phyloP scores from a whole-genome alignment of 495 filamentous ascomycete species.

The Lasiosphaeriaceae sp. region DNA sequence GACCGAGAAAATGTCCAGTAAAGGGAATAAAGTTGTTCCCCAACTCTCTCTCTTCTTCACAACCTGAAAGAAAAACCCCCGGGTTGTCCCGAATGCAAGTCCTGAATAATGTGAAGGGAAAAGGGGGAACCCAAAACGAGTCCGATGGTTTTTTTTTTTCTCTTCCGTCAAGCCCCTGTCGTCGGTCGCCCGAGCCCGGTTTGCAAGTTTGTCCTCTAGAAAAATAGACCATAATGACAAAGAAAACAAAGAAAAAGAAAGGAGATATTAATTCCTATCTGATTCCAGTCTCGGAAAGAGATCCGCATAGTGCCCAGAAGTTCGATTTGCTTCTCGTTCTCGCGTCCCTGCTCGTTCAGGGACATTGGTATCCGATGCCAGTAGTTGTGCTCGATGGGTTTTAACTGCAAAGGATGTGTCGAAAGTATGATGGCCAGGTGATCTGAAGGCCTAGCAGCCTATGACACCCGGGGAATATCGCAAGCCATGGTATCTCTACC shows the following conservation, averaged over 20 bases:
- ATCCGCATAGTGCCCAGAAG: neutral
- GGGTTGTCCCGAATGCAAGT: constrained; percentile 1
- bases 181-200: constrained; percentile 36
- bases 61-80: neutral
- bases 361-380: neutral
- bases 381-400: neutral
- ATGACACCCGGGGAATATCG: too few relatives aligned
- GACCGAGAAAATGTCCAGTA: neutral
- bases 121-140: constrained; percentile 3
- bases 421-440: too few relatives aligned
- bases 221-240: constrained; percentile 2
- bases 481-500: constrained; percentile 4
- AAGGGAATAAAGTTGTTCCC: neutral
- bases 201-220: constrained; percentile 19
- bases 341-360: neutral
- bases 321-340: neutral
- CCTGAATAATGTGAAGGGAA: constrained; percentile 7
- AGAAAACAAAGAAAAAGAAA: constrained; percentile 15
- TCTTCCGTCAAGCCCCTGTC: constrained; percentile 12
- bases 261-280: neutral
- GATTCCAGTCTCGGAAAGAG: neutral
- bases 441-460: neutral
- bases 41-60: neutral
- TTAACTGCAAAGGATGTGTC: neutral
- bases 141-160: constrained; percentile 10